Evolutionary conservation across 768 basidiomycete genomes (phyloP).

Genomic region (Rhodocollybia butyracea): DNA sequence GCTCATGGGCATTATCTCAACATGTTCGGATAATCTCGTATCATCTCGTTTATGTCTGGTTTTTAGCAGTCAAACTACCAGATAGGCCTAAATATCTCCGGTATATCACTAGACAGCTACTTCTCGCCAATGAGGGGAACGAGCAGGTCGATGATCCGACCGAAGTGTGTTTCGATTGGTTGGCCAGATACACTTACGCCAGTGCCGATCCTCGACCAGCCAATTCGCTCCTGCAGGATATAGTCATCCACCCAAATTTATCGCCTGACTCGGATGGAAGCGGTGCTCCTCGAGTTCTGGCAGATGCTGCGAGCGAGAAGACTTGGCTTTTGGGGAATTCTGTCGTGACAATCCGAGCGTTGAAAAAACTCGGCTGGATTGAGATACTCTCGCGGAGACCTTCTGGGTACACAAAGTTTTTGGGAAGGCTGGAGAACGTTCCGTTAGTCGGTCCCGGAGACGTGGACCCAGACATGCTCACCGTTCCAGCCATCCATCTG

Average conservation of each 20-base stretch:
- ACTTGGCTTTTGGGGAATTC: conserved; percentile 87
- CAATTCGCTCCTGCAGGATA: conserved; percentile 71
- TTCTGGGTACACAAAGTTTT: conserved; percentile 82
- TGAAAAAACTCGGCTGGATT: conserved; percentile 80
- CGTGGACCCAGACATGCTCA: conserved; percentile 73
- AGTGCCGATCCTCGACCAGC: conserved; percentile 91
- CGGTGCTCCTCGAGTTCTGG: not conserved
- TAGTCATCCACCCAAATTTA: conserved; percentile 59
- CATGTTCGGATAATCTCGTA: conserved; percentile 89
- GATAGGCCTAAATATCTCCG: conserved; percentile 80
- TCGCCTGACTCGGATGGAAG: conserved; percentile 2
- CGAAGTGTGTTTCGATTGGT: conserved; percentile 97
- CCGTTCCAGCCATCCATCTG: conserved; percentile 68
- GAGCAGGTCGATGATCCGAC: conserved; percentile 80
- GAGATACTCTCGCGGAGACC: conserved; percentile 82
- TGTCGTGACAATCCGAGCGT: conserved; percentile 75
- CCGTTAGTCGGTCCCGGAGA: conserved; percentile 84
- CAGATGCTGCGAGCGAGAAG: conserved; percentile 55
- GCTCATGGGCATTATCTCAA: conserved; percentile 86
- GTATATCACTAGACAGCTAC: conserved; percentile 82
- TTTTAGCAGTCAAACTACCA: conserved; percentile 78
- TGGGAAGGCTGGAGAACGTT: conserved; percentile 86
- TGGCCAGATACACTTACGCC: conserved; percentile 91
- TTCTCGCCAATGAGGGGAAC: conserved; percentile 79
- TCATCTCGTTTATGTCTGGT: conserved; percentile 93